These are phyloP conservation scores for Beauveria bassiana DNA, from an alignment of 2,329 filamentous ascomycete species.

Conservation along the genomic window DNA sequence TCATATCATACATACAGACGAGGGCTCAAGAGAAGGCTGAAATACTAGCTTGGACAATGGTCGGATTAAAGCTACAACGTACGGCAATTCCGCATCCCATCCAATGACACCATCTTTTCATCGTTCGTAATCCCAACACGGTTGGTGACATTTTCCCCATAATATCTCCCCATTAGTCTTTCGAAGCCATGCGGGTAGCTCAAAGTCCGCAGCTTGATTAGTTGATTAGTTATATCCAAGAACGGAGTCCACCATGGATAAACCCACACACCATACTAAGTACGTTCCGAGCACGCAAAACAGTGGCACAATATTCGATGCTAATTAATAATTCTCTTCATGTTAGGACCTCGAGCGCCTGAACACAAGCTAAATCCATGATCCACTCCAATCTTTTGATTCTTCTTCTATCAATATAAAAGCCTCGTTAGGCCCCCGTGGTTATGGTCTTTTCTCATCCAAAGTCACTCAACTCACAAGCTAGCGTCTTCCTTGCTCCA, in stretches of 20 bases:
- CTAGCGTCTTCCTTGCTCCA: not conserved
- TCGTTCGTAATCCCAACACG: not conserved
- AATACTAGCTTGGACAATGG: not conserved
- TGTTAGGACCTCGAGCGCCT: not conserved
- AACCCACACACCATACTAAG: not conserved
- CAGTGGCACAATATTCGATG: not conserved
- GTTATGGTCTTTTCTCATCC: not conserved
- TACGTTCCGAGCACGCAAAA: not conserved
- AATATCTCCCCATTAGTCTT: not conserved
- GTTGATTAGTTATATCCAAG: no score
- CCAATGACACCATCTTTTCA: no score
- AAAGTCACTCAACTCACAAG: not conserved
- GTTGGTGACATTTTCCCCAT: not conserved
- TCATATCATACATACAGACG: no score
- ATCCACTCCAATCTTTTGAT: not conserved
- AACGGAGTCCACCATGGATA: not conserved
- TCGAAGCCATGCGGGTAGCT: not conserved
- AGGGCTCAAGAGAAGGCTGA: no score
- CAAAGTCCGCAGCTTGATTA: not conserved
- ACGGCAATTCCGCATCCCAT: no score
- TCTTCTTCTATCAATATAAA: not conserved
- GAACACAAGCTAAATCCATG: not conserved
- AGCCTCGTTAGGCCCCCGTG: not conserved
- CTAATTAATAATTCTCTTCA: constrained; percentile 2
- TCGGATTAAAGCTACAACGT: not conserved